Conservation (phyloP, 495 filamentous ascomycete species). For the Sabuloglossum arenarium region DNA sequence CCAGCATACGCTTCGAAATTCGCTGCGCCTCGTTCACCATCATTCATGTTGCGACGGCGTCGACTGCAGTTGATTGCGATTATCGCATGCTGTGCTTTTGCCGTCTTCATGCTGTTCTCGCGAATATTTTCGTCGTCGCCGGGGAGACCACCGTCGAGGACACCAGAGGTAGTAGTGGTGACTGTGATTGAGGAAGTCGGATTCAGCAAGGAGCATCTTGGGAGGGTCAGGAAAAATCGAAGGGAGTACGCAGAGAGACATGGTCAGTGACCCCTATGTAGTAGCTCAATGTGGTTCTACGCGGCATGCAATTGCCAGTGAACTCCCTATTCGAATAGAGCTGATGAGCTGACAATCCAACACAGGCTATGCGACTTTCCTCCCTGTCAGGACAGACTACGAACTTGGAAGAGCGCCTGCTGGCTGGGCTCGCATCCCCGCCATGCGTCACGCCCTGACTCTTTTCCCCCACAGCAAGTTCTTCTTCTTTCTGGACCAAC, state of each 20-base stretch:
- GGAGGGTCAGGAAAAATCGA: constrained; percentile 61
- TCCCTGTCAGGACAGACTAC: constrained; percentile 58
- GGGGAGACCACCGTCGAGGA: constrained; percentile 36
- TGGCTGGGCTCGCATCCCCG: constrained; percentile 64
- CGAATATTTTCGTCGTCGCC: constrained; percentile 23
- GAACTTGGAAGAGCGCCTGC: constrained; percentile 40
- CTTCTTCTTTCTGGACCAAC: constrained; percentile 68
- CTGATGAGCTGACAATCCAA: constrained; percentile 2
- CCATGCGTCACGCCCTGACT: constrained; percentile 79
- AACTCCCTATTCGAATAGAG: not conserved
- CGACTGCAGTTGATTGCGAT: constrained; percentile 43
- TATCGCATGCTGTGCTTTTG: constrained; percentile 30
- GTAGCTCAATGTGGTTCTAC: not conserved
- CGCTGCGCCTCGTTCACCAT: constrained; percentile 29
- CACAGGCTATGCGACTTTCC: constrained; percentile 72
- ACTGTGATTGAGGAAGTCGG: constrained; percentile 53
- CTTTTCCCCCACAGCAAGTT: constrained; percentile 48
- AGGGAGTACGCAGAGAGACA: constrained; percentile 71
- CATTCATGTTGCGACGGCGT: constrained; percentile 34
- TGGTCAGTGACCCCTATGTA: constrained; percentile 28
- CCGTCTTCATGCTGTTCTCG: constrained; percentile 41
- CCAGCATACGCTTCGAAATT: constrained; percentile 33
- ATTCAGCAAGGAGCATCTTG: constrained; percentile 39
- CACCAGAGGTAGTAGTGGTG: constrained; percentile 67
- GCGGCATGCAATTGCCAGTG: not conserved